phyloP scores from a whole-genome alignment of 2,329 filamentous ascomycete species.

The Calonectria leucothoes region DNA sequence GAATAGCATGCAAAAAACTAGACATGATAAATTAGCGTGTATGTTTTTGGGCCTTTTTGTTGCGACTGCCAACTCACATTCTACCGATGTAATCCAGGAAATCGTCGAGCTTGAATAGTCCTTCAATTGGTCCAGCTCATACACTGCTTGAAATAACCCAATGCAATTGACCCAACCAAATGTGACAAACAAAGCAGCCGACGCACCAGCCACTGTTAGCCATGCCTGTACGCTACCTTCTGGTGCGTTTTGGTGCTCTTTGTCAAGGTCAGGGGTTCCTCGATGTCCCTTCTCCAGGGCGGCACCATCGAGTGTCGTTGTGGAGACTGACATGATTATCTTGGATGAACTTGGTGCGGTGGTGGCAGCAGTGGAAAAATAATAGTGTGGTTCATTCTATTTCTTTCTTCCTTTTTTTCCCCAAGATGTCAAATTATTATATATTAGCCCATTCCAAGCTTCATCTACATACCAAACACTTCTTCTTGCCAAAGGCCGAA shows the following conservation, averaged over 20 bases:
- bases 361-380: background rate
- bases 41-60: background rate
- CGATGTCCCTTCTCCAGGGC: constrained; percentile 25
- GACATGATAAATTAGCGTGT: background rate
- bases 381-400: background rate
- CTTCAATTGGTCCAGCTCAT: constrained; percentile 55
- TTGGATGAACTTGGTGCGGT: background rate
- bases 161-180: constrained; percentile 44
- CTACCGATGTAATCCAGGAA: constrained; percentile 62
- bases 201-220: constrained; percentile 32
- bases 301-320: constrained; percentile 15
- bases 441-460: background rate
- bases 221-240: constrained; percentile 29
- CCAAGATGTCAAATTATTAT: background rate
- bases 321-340: constrained; percentile 11
- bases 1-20: constrained; percentile 48
- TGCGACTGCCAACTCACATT: constrained; percentile 39
- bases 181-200: constrained; percentile 34
- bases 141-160: constrained; percentile 64
- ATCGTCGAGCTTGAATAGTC: constrained; percentile 57
- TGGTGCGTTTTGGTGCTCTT: background rate
- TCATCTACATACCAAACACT: background rate
- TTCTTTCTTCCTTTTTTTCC: background rate
- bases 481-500: background rate
- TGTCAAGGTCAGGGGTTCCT: background rate